Evolutionary conservation across 2,329 filamentous ascomycete species (phyloP), one percentile per base, ranked within the genome.

Genomic region (Fusarium multiceps): DNA sequence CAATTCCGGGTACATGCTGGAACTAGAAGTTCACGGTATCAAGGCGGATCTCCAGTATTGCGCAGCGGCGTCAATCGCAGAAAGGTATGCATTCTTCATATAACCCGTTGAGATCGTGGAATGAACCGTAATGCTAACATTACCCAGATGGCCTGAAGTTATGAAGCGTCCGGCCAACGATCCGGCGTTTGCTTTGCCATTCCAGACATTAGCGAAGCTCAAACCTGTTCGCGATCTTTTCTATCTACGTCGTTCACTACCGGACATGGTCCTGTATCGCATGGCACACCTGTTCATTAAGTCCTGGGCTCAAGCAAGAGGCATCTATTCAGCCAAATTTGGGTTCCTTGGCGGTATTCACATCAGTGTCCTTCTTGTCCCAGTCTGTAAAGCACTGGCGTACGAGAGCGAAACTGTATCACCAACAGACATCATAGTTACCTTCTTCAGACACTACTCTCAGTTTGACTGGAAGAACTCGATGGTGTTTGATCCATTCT

Each of bases 41-140:
- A 88, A 83, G 65, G 82, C 90, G 72, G 88, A 92, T 74, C 78
- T 93, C 50, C 89, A 91, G 64, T 92, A 92, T 74, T 91, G 89
- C 68, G 84, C 88, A 8, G 87, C 89, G 3, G 79, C 83, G 4
- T 79, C 80, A 30, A 79, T 92, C 45, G 82, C 87, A 4, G 83
- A 89, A 74, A 83, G 81, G 80, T 81, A 69, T 67, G 10, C 12
- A 18, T 16, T 7, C n/a, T 25, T 51, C 11, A 18, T 41, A 51
- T 41, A 25, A 69, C 46, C n/a, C 12, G 30, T 10, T 6, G 21
- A 30, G 18, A n/a, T 43, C 30, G 2, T 8, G 14, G 56, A 21
- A 59, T 41, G 18, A 5, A 4, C 2, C n/a, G 27, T 11, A n/a
- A 4, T 18, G 20, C 43, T 60, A 32, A 54, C 18, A 49, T 9